Evolutionary conservation across 176 grass and related monocot genomes (phyloP), one percentile per base, ranked within the genome.

Genomic region (Metroxylon sagu): DNA sequence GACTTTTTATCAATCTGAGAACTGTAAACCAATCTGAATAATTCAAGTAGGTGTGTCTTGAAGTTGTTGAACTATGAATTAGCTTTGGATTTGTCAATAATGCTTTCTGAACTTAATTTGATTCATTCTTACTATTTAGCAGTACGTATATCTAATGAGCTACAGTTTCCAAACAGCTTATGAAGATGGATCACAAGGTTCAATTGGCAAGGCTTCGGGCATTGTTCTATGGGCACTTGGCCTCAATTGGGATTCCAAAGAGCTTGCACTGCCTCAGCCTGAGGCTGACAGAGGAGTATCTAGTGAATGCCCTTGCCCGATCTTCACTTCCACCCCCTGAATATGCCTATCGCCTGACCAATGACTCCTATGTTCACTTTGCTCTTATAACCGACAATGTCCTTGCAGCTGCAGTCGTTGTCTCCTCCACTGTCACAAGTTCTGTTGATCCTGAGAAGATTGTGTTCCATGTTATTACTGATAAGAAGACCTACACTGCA

Each of bases 381-480:
- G 85, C 74, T 26, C 52, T 98, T 60, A 67, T 98, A 27, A 98
- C 88, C 2, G 87, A 92, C 57, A 98, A 98, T 68, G 74, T 98
- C 19, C 63, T 98, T 16, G 88, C 82, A 8, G 94, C 94, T 7
- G 74, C 84, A 5, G 94, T 85, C 1, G 82, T 61, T 19, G 80
- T 98, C 53, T 62, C 78, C 15, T 98, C 94, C 18, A 64, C 84
- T 27, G 72, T 71, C 14, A 52, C 60, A 49, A 82, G 81, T 81
- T 72, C 84, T 28, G 65, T 30, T 50, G 53, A 83, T 18, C 78
- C 81, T 19, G 54, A 59, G 28, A 83, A 76, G 62, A 52, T 98
- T 61, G 88, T 93, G 75, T 86, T 98, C 67, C 94, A 98, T 74
- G 71, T 98, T 62, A 67, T 98, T 64, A 98, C 94, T 14, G 82